A percentile compares a stretch with the other conserved stretches of the same genome.
Evolutionary conservation across 2,329 filamentous ascomycete species (phyloP).

Genomic region (Thyridium curvatum): DNA sequence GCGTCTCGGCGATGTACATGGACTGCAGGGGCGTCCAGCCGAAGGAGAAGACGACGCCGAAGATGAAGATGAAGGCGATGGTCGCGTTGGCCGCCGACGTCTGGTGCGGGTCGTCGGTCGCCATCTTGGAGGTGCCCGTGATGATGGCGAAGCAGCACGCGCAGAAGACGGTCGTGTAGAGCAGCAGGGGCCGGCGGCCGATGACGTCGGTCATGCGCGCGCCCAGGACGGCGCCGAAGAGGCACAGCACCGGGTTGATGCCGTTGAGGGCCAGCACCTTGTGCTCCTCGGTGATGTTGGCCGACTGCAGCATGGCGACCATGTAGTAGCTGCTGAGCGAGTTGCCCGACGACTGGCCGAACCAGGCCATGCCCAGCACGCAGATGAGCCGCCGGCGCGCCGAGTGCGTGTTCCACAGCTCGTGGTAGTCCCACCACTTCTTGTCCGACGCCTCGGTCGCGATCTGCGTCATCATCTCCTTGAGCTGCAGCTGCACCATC

Average conservation of each 20-base stretch:
- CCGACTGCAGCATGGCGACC: slow-evolving; percentile 40
- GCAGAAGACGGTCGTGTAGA: slow-evolving; percentile 38
- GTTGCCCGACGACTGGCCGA: slow-evolving; percentile 48
- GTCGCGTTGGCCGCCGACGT: slow-evolving; percentile 32
- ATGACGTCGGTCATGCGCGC: slow-evolving; percentile 49
- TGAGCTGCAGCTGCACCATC: slow-evolving; percentile 45
- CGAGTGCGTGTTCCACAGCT: slow-evolving; percentile 41
- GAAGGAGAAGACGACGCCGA: slow-evolving; percentile 44
- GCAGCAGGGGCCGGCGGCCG: slow-evolving; percentile 49
- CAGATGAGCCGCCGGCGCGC: slow-evolving; percentile 43
- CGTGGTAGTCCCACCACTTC: slow-evolving; percentile 49
- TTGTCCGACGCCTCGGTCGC: slow-evolving; percentile 45
- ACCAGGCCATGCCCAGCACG: slow-evolving; percentile 43
- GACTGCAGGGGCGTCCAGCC: slow-evolving; percentile 44
- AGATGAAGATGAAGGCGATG: slow-evolving; percentile 46
- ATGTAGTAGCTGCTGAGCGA: slow-evolving; percentile 48
- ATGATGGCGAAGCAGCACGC: slow-evolving; percentile 42
- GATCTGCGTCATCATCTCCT: slow-evolving; percentile 39
- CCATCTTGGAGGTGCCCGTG: slow-evolving; percentile 38
- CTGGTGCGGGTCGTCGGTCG: slow-evolving; percentile 26
- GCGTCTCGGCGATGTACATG: slow-evolving; percentile 42
- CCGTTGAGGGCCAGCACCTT: slow-evolving; percentile 43
- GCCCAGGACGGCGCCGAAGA: slow-evolving; percentile 43
- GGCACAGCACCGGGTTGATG: slow-evolving; percentile 47
- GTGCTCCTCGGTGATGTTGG: slow-evolving; percentile 42